phyloP scores from a whole-genome alignment of 2,329 filamentous ascomycete genomes.

The Sclerotiophoma versabilis region DNA sequence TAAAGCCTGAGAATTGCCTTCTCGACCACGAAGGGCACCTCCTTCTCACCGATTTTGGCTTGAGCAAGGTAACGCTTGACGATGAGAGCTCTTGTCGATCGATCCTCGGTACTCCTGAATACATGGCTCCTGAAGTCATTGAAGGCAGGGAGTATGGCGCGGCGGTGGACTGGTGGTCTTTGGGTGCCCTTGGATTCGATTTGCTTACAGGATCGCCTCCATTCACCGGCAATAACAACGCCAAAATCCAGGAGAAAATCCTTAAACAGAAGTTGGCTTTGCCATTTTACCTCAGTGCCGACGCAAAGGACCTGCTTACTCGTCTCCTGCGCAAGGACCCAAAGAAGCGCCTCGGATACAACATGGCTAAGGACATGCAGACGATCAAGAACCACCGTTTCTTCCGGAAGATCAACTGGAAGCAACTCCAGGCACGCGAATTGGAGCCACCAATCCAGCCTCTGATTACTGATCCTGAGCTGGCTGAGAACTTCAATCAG shows the following conservation, averaged over 20 bases:
- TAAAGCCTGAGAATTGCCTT: conserved; percentile 98
- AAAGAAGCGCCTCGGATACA: conserved; percentile 82
- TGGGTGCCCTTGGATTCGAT: conserved; percentile 91
- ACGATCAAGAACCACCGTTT: conserved; percentile 92
- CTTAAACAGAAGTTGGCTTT: conserved; percentile 87
- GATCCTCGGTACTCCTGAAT: conserved; percentile 92
- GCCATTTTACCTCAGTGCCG: conserved; percentile 88
- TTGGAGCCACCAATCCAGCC: conserved; percentile 89
- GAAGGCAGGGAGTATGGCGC: conserved; percentile 88
- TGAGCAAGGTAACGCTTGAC: conserved; percentile 91
- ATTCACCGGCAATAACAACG: conserved; percentile 87
- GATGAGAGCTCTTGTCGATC: conserved; percentile 79
- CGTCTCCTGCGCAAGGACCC: conserved; percentile 92
- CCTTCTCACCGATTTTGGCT: conserved; percentile 92
- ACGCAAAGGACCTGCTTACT: conserved; percentile 92
- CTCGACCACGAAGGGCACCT: conserved; percentile 91
- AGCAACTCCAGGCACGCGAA: conserved; percentile 80
- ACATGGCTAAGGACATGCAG: conserved; percentile 86
- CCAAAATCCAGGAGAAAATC: conserved; percentile 96
- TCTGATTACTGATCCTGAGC: conserved; percentile 91
- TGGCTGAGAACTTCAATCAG: conserved; percentile 94
- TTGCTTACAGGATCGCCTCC: conserved; percentile 91
- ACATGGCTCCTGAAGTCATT: conserved; percentile 98
- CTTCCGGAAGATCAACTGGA: conserved; percentile 97
- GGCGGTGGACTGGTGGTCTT: conserved; percentile 98